Base-by-base conservation (phyloP, 1,284 basidiomycete species). In the Puccinia polysora region DNA sequence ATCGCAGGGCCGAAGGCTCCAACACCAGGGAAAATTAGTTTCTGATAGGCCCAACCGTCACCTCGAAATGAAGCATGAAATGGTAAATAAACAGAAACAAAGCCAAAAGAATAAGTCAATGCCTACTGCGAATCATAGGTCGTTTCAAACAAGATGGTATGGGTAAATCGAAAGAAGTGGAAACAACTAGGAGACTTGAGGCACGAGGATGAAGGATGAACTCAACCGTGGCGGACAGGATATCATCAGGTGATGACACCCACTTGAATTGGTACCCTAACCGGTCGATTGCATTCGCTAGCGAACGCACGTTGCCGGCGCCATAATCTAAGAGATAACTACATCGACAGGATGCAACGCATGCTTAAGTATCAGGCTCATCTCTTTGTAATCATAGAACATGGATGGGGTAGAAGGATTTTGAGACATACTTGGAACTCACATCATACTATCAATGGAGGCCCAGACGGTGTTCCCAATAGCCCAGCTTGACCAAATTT, bases 21-120 rank as follows among this genome's bases (percentile, higher is more conserved):
- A 52, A 98, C 96, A n/a, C 96, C 96, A 60, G 96, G 96, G 80
- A 99, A 98, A 77, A 99, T 85, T 78, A 99, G 87, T 81, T 88
- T 89, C 95, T 97, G 77, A n/a, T n/a, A n/a, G n/a, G n/a, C n/a
- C n/a, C n/a, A n/a, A n/a, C n/a, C n/a, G n/a, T n/a, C n/a, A n/a
- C n/a, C n/a, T n/a, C n/a, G n/a, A n/a, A n/a, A n/a, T n/a, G n/a
- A n/a, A n/a, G n/a, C n/a, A n/a, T n/a, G n/a, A n/a, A n/a, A n/a
- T n/a, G n/a, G n/a, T n/a, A n/a, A n/a, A n/a, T n/a, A n/a, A n/a
- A n/a, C n/a, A 43, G 18, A 43, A 8, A 43, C 40, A 18, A 18
- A 23, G 56, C 15, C n/a, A 36, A 14, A 34, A 12, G n/a, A 23
- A 74, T 20, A 40, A 34, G 59, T 30, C 30, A 25, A 67, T 53